These are phyloP conservation scores for Cladophialophora carrionii DNA, from an alignment of 2,329 filamentous ascomycete species.

Conservation along the genomic window DNA sequence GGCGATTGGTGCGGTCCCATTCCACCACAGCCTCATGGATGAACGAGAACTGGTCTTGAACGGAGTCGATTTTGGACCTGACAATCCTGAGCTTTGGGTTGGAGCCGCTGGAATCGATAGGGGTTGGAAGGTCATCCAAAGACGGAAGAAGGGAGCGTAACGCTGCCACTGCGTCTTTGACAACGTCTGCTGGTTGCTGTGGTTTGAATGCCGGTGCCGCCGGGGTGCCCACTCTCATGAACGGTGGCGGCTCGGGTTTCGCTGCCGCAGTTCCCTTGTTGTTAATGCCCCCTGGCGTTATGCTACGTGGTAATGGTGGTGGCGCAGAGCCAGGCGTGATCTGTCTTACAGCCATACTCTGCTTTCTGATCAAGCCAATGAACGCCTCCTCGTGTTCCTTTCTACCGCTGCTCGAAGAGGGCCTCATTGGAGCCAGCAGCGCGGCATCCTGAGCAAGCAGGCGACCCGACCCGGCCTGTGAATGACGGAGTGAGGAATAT, in stretches of 20 bases:
- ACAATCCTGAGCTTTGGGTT: constrained; percentile 27
- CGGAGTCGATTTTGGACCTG: constrained; percentile 26
- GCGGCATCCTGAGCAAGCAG: constrained; percentile 45
- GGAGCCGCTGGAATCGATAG: constrained; percentile 10
- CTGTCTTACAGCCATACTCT: constrained; percentile 43
- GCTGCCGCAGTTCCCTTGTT: constrained; percentile 17
- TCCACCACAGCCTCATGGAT: constrained; percentile 47
- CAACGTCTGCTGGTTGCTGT: constrained; percentile 11
- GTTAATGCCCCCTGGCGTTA: constrained; percentile 39
- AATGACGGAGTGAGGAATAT: constrained; percentile 53
- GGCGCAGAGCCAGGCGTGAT: constrained; percentile 22
- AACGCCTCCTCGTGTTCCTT: constrained; percentile 51
- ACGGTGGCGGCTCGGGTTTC: constrained; percentile 41
- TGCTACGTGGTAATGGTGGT: constrained; percentile 40
- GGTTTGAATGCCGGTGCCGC: not conserved
- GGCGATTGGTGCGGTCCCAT: constrained; percentile 54
- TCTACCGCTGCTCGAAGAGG: constrained; percentile 35
- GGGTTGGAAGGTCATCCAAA: constrained; percentile 10
- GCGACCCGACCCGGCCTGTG: constrained; percentile 50
- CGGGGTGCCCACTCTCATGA: constrained; percentile 41
- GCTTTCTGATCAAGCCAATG: constrained; percentile 52
- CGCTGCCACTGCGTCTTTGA: constrained; percentile 24
- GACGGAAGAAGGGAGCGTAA: constrained; percentile 27
- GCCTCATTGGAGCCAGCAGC: constrained; percentile 32
- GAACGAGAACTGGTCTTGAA: constrained; percentile 50